Evolutionary conservation across 169 alveolate genomes (phyloP).

Genomic region (Plasmodium vivax): DNA sequence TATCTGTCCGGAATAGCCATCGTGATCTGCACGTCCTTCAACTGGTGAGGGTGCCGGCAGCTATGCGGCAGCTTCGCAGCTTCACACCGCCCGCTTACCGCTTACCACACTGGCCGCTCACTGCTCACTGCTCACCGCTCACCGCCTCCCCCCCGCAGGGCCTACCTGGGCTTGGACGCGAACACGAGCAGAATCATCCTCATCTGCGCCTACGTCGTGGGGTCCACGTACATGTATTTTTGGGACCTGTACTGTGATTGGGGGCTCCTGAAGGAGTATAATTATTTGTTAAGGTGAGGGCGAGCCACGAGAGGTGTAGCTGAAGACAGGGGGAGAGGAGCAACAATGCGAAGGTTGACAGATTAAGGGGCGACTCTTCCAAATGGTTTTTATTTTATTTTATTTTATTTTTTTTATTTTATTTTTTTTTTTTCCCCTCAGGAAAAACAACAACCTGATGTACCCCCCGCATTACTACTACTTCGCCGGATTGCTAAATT

Average conservation of each 20-base stretch:
- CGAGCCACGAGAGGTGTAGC: neutral
- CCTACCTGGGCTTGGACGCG: constrained; percentile 62
- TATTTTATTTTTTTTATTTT: neutral
- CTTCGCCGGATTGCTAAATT: constrained; percentile 76
- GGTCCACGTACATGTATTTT: constrained; percentile 86
- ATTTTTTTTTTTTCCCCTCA: neutral
- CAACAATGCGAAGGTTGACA: neutral
- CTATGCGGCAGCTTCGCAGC: neutral
- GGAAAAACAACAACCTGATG: constrained; percentile 72
- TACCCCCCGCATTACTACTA: constrained; percentile 80
- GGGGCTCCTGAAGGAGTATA: constrained; percentile 83
- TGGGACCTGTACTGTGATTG: constrained; percentile 92
- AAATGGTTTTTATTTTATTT: neutral
- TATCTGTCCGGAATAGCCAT: constrained; percentile 71
- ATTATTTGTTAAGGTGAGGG: constrained; percentile 77
- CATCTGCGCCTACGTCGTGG: constrained; percentile 84
- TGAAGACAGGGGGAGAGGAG: neutral
- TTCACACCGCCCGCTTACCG: neutral
- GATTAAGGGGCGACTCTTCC: neutral
- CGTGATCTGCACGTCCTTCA: constrained; percentile 73
- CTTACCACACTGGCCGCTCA: neutral
- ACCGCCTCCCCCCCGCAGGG: neutral
- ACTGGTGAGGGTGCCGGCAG: constrained; percentile 18
- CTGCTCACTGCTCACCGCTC: neutral
- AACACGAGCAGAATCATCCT: constrained; percentile 77